Base-by-base conservation (phyloP, 192 early-diverging fungal species). In the Gorgonomyces haynaldii region DNA sequence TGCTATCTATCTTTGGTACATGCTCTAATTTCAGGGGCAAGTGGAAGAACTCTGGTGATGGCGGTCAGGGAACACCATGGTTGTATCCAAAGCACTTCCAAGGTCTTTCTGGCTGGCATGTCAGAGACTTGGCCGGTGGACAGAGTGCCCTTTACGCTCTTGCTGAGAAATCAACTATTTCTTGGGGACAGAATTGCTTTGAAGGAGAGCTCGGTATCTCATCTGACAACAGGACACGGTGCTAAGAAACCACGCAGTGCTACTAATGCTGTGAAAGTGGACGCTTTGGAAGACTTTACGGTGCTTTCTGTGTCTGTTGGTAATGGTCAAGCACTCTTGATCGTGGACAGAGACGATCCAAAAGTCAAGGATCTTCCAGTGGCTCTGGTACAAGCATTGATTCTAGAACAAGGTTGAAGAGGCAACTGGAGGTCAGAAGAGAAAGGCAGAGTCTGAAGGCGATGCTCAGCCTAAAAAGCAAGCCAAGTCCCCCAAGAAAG, bases 181-280 rank as follows among this genome's bases (percentile, higher is more conserved):
- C 39, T 10, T 41, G 39, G 39, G 39, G 39, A 19, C 39, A 41
- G 21, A 13, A 9, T 20, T 41, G 39, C 21, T 6, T 21, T 8
- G 6, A 41, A 7, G 39, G 39, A 41, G 39, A 8, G 12, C 30
- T 31, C 30, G 12, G 21, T 41, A 8, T 9, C 10, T 41, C 17
- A 19, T 24, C 39, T 19, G 39, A 19, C 10, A 24, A 24, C n/a
- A 13, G 39, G 39, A 4, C 39, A 41, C 21, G 39, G 39, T 21
- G 13, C 16, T 24, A 41, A 41, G 6, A 10, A 19, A 19, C 13
- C 39, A 19, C 39, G 39, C 8, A 8, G 6, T 9, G 39, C 39
- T 24, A 41, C 39, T 13, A 41, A 41, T 41, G 39, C 39, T 24
- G 39, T 41, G 17, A 41, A 41, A 24, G 39, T 41, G 0, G 39